Conservation (phyloP, 192 early-diverging fungal species). For the Coemansia sp. region DNA sequence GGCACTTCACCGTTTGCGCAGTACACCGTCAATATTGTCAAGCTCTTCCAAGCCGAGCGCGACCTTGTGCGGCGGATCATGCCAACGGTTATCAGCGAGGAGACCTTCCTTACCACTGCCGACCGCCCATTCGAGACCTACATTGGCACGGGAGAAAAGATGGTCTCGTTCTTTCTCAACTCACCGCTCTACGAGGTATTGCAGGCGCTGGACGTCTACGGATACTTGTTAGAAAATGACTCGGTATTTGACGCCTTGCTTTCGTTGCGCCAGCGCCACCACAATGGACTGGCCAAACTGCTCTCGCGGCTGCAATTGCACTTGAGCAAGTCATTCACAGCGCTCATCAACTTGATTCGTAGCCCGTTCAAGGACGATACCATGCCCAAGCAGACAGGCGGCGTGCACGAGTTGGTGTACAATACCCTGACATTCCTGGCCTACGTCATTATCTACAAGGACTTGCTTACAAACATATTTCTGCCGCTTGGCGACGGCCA, state of each 20-base stretch:
- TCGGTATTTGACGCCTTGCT: constrained; percentile 28
- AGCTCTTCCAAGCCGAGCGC: constrained; percentile 55
- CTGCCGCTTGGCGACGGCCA: constrained; percentile 53
- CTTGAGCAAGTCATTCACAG: constrained; percentile 44
- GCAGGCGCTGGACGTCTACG: constrained; percentile 52
- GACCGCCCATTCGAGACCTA: constrained; percentile 46
- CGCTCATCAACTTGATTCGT: constrained; percentile 34
- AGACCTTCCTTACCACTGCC: constrained; percentile 36
- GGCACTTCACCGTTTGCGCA: constrained; percentile 52
- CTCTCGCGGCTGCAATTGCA: constrained; percentile 37
- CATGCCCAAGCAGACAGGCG: constrained; percentile 51
- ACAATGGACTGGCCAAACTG: constrained; percentile 40
- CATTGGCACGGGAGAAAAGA: constrained; percentile 45
- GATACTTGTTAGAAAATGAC: constrained; percentile 51
- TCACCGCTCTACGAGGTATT: constrained; percentile 51
- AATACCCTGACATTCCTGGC: constrained; percentile 49
- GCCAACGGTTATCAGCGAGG: constrained; percentile 49
- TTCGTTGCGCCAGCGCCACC: constrained; percentile 30
- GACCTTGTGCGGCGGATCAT: constrained; percentile 54
- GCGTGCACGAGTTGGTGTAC: constrained; percentile 46
- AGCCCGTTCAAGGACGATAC: constrained; percentile 48
- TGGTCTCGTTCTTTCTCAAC: constrained; percentile 38
- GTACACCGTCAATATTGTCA: constrained; percentile 51
- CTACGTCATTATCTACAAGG: constrained; percentile 51
- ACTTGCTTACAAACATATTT: constrained; percentile 43